Base-by-base conservation (phyloP, 192 early-diverging fungal genomes). In the Backusella mclennaniae region DNA sequence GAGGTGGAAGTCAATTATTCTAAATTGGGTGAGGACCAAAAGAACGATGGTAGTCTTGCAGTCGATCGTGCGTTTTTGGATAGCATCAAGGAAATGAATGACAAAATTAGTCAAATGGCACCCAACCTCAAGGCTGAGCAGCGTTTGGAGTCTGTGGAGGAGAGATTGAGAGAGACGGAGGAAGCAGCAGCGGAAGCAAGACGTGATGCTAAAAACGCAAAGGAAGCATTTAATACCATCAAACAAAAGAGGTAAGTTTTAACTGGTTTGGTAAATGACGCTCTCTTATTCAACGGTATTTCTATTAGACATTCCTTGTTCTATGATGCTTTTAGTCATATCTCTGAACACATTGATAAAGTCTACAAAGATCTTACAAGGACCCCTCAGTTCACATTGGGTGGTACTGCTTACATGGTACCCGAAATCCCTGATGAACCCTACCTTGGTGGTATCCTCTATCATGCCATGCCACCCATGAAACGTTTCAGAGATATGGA, bases 401-500 rank as follows among this genome's bases (percentile, higher is more conserved):
- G 98, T 9, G 98, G 98, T 19, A 96, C 93, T 0, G 98, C 98
- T 0, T 98, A 98, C 69, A 80, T 99, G 78, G 94, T 89, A 6
- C 82, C 98, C 66, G 97, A 99, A 81, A 94, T 96, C 67, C 91
- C 90, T 23, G 96, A 99, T 83, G 96, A 98, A 82, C 98, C 98
- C 3, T 99, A 97, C 69, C 79, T 96, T 73, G 90, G 93, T 67
- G 97, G 97, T 38, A 89, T 99, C 59, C 95, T 96, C 74, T 99
- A 98, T 86, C 97, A 99, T 79, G 97, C 98, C 0, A 99, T 99
- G 96, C 98, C 98, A 7, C 98, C 98, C 26, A 93, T 97, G 90
- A 99, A 99, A 86, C 92, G 97, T 35, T 99, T 99, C 90, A 86
- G 97, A 73, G 98, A 99, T 80, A 99, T 99, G 98, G 97, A 98